These are phyloP conservation scores for Porpolomopsis calyptriformis DNA, from an alignment of 768 basidiomycete species.

Conservation along the genomic window DNA sequence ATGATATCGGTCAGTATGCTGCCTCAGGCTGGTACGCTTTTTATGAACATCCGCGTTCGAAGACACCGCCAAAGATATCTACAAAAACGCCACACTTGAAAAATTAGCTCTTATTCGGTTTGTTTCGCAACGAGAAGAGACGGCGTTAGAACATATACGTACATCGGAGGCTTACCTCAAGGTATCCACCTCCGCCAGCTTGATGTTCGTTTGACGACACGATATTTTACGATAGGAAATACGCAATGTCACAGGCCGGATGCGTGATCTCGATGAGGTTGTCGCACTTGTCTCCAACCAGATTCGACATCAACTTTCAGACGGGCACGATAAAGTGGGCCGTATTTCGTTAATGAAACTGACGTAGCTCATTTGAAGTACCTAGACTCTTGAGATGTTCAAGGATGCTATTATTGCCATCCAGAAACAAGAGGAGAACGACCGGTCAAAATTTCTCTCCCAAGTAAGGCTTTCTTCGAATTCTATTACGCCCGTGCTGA, in stretches of 20 bases:
- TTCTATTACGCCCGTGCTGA: too few species aligned
- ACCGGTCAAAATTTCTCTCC: not conserved
- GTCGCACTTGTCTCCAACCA: not conserved
- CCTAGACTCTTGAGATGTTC: conserved; percentile 2
- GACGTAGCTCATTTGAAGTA: not conserved
- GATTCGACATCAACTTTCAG: not conserved
- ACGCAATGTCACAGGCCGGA: conserved; percentile 13
- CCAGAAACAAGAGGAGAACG: not conserved
- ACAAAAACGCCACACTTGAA: conserved; percentile 54
- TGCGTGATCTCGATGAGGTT: conserved; percentile 6
- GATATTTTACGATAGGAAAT: conserved; percentile 17
- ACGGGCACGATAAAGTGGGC: not conserved
- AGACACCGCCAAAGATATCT: conserved; percentile 59
- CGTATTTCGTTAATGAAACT: not conserved
- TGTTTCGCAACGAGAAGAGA: conserved; percentile 35
- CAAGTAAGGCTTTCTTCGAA: not conserved
- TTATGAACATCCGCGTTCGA: conserved; percentile 2
- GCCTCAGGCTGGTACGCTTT: conserved; percentile 1
- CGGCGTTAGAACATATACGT: conserved; percentile 17
- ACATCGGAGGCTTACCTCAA: conserved; percentile 21
- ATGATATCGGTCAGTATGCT: conserved; percentile 50
- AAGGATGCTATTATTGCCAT: not conserved
- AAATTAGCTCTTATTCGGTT: conserved; percentile 40
- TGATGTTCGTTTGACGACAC: not conserved
- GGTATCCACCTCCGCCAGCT: conserved; percentile 10